phyloP scores from a whole-genome alignment of 2,329 filamentous ascomycete genomes.

The Atkinsonella hypoxylon region DNA sequence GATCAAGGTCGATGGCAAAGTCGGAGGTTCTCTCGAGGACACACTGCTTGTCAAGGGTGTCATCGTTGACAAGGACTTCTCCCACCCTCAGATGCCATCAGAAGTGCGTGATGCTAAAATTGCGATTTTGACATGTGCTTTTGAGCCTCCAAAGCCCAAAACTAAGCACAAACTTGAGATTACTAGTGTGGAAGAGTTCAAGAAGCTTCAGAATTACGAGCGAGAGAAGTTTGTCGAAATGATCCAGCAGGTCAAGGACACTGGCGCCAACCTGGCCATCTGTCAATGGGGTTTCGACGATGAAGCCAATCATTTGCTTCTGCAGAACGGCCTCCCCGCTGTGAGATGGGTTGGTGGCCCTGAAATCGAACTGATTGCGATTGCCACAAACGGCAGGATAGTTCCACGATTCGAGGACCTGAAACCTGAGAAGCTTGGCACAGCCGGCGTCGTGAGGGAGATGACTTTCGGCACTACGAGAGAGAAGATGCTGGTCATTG shows the following conservation, averaged over 20 bases:
- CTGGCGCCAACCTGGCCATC: constrained; percentile 92
- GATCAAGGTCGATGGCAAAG: constrained; percentile 98
- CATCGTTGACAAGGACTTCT: constrained; percentile 99
- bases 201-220: constrained; percentile 93
- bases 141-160: constrained; percentile 98
- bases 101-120: constrained; percentile 94
- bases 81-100: constrained; percentile 96
- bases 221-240: constrained; percentile 95
- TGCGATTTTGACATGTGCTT: constrained; percentile 93
- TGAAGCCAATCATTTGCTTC: constrained; percentile 91
- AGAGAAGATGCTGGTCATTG: constrained; percentile 99
- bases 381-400: constrained; percentile 95
- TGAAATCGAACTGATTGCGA: constrained; percentile 96
- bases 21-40: constrained; percentile 87
- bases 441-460: constrained; percentile 79
- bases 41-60: constrained; percentile 93
- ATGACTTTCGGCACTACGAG: constrained; percentile 95
- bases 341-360: constrained; percentile 97
- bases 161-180: constrained; percentile 99
- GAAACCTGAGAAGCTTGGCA: constrained; percentile 79
- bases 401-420: constrained; percentile 96
- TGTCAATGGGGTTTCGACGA: constrained; percentile 99
- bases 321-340: constrained; percentile 91
- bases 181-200: constrained; percentile 93
- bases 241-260: constrained; percentile 97